Evolutionary conservation across 1,284 basidiomycete species (phyloP).

Genomic region (Heterobasidion occidentale): DNA sequence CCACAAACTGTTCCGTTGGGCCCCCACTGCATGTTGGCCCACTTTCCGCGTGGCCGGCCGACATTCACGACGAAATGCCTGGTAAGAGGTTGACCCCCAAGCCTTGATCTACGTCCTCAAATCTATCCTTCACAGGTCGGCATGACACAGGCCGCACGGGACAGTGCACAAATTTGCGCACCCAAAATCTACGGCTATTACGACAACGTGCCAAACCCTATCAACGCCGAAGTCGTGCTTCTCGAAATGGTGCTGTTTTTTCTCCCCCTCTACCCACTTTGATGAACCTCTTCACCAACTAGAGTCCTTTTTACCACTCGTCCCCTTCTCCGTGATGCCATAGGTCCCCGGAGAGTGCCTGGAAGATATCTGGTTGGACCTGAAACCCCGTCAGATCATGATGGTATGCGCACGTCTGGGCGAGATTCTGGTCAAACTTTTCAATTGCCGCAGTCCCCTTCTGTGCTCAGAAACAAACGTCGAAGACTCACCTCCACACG

Average conservation of each 20-base stretch:
- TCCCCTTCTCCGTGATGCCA: neutral
- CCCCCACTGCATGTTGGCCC: conserved; percentile 15
- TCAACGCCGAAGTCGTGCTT: conserved; percentile 17
- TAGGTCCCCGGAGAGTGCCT: conserved; percentile 16
- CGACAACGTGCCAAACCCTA: conserved; percentile 15
- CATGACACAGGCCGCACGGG: conserved; percentile 15
- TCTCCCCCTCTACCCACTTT: neutral
- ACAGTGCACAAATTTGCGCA: conserved; percentile 11
- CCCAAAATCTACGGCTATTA: conserved; percentile 18
- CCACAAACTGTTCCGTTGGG: conserved; percentile 15
- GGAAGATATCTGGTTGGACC: conserved; percentile 15
- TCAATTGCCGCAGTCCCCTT: conserved; percentile 13
- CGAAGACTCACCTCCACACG: conserved; percentile 11
- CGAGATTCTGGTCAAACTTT: conserved; percentile 17
- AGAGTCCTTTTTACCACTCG: neutral
- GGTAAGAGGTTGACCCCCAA: conserved; percentile 8
- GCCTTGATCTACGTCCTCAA: neutral
- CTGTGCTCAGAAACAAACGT: conserved; percentile 16
- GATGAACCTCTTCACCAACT: neutral
- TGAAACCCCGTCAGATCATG: conserved; percentile 13
- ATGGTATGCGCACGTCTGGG: conserved; percentile 12
- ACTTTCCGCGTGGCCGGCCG: conserved; percentile 16
- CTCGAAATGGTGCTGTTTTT: conserved; percentile 12
- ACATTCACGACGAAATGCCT: conserved; percentile 16
- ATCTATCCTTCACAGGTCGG: conserved; percentile 12